Conservation (phyloP, 176 grass and related monocot species). For the Melocanna baccifera region DNA sequence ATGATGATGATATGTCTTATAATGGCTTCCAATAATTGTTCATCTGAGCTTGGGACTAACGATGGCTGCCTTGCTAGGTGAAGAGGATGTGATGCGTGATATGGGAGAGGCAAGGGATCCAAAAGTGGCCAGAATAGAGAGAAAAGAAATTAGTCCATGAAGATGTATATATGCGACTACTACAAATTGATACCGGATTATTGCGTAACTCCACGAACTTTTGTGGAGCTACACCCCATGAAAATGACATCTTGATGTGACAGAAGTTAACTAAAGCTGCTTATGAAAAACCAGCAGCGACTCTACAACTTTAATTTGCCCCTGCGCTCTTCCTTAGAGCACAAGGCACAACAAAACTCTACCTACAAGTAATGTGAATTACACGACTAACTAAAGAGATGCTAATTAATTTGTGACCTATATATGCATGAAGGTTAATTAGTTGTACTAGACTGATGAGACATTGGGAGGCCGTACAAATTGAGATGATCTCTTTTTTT, state of each 20-base stretch:
- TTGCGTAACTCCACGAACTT: constrained; percentile 10
- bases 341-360: neutral
- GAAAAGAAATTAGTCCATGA: neutral
- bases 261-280: constrained; percentile 24
- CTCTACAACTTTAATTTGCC: constrained; percentile 12
- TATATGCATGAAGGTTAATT: constrained; percentile 16
- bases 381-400: neutral
- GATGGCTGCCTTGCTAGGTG: constrained; percentile 31
- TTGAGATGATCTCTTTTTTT: neutral
- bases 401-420: constrained; percentile 3
- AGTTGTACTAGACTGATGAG: constrained; percentile 1
- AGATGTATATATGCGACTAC: neutral
- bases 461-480: neutral
- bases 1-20: neutral
- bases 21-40: neutral
- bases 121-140: neutral
- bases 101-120: too few species aligned
- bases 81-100: neutral
- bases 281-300: constrained; percentile 47
- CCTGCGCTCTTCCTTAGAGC: constrained; percentile 39
- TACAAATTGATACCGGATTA: neutral
- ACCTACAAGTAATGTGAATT: constrained; percentile 10
- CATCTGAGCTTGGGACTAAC: neutral
- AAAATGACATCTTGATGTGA: neutral
- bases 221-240: constrained; percentile 5